Percentiles rank a stretch among this genome's conserved stretches.
Conservation (phyloP, 331 rosid species). For the Rhamnella rubrinervis region DNA sequence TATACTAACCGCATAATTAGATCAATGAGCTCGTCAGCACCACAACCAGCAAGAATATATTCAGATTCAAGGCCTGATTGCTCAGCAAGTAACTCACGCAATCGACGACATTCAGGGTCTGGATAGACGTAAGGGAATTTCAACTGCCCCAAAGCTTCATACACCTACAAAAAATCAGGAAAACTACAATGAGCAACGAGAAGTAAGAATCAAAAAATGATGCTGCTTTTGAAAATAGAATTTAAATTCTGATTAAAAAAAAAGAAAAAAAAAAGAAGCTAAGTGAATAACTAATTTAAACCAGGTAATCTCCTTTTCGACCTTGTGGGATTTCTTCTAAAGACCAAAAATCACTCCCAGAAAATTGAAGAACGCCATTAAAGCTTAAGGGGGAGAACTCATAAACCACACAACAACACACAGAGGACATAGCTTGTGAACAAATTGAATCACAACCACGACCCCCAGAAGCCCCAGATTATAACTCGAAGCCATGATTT, state of each 20-base stretch:
- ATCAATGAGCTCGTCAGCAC: slow-evolving; percentile 98
- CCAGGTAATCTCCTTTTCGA: no score
- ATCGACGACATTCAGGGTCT: slow-evolving; percentile 83
- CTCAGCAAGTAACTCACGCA: slow-evolving; percentile 87
- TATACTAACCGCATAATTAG: slow-evolving; percentile 80
- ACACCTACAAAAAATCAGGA: slow-evolving; percentile 56
- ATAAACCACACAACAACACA: no score
- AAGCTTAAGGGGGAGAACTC: no score
- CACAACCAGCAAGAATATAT: slow-evolving; percentile 89
- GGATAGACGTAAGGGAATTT: slow-evolving; percentile 88
- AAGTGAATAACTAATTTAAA: neutral
- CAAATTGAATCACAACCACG: no score
- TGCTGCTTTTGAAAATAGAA: no score
- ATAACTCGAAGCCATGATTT: no score
- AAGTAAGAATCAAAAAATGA: neutral
- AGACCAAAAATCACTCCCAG: slow-evolving; percentile 5
- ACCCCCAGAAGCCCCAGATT: no score
- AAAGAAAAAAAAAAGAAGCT: no score
- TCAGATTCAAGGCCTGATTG: slow-evolving; percentile 90
- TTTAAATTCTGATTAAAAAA: neutral
- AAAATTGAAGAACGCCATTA: no score
- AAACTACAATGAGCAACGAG: slow-evolving; percentile 20
- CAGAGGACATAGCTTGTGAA: no score
- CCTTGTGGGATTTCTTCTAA: neutral
- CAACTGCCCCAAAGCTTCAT: slow-evolving; percentile 77